Base-by-base conservation (phyloP, 2,329 filamentous ascomycete genomes). In the Calonectria montana region DNA sequence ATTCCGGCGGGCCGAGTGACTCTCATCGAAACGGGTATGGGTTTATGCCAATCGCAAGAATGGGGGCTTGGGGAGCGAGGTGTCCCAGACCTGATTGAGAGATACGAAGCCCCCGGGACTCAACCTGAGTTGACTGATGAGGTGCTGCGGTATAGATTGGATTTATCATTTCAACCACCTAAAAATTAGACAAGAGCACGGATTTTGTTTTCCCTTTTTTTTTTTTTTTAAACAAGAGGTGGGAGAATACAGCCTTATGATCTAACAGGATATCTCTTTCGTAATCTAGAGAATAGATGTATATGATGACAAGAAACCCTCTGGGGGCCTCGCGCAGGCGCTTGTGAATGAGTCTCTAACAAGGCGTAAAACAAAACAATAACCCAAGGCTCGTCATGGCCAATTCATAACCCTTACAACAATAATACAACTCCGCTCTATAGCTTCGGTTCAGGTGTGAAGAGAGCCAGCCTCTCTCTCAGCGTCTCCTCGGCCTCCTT, bases 401-500 rank as follows among this genome's bases (percentile, higher is more conserved):
- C 25, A 59, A 66, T 48, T 73, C 59, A 67, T 63, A 55, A 55
- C 37, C 47, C n/a, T n/a, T 35, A 64, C 37, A 73, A 62, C 41
- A 74, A 18, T 65, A 67, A 73, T 45, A 16, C 70, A 59, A 9
- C 31, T 39, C 23, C 50, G 15, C n/a, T 77, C 81, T 86, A 93
- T 79, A 93, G 82, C 85, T 93, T 94, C 75, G 90, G 87, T 71
- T 87, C 82, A 6, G 88, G 84, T 64, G 85, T 85, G 73, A 91
- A 85, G 62, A 94, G 84, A 29, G 87, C 82, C 65, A 88, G 85
- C 72, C 89, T 90, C 79, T 91, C 89, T 79, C 84, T 88, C 74
- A 96, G 85, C 4, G 92, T 87, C 69, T 90, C 87, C 81, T 93
- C 88, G 0, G 94, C 94, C 82, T 96, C 94, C 81, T 87, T 91